phyloP scores from a whole-genome alignment of 192 early-diverging fungal genomes.

The Phycomyces nitens region DNA sequence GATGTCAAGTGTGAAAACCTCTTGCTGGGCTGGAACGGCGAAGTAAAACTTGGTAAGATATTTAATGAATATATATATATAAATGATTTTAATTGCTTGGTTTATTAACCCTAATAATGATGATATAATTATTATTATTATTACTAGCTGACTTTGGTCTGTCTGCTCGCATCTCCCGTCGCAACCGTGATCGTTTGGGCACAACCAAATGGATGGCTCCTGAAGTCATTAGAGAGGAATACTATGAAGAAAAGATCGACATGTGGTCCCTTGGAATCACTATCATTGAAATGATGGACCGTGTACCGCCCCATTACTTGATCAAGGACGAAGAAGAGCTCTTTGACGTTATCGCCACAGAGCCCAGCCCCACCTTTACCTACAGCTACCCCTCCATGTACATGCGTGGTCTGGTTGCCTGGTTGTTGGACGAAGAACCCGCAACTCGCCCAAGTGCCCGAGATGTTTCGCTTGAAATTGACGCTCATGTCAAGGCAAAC shows the following conservation, averaged over 20 bases:
- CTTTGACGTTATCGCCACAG: constrained; percentile 35
- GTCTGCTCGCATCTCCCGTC: constrained; percentile 26
- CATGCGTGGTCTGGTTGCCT: constrained; percentile 40
- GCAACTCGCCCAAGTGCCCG: constrained; percentile 28
- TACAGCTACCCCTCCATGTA: constrained; percentile 43
- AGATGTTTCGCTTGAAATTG: constrained; percentile 37
- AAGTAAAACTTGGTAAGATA: constrained; percentile 41
- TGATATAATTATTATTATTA: too few relatives aligned
- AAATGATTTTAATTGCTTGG: too few relatives aligned
- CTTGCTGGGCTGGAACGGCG: constrained; percentile 38
- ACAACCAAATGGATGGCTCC: constrained; percentile 51
- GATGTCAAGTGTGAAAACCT: constrained; percentile 50
- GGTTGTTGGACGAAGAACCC: constrained; percentile 38
- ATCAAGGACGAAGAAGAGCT: constrained; percentile 45
- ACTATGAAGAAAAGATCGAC: constrained; percentile 48
- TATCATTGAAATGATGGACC: constrained; percentile 50
- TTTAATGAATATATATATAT: too few relatives aligned
- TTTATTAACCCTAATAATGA: too few relatives aligned
- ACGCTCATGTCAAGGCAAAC: constrained; percentile 33
- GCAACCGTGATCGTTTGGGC: constrained; percentile 37
- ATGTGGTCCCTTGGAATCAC: constrained; percentile 54
- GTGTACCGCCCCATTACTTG: constrained; percentile 42
- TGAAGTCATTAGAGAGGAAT: constrained; percentile 44
- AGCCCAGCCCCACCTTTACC: constrained; percentile 38
- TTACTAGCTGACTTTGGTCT: constrained; percentile 46